These are phyloP conservation scores for Pinus albicaulis DNA, from an alignment of 75 land plant species.

Conservation along the genomic window DNA sequence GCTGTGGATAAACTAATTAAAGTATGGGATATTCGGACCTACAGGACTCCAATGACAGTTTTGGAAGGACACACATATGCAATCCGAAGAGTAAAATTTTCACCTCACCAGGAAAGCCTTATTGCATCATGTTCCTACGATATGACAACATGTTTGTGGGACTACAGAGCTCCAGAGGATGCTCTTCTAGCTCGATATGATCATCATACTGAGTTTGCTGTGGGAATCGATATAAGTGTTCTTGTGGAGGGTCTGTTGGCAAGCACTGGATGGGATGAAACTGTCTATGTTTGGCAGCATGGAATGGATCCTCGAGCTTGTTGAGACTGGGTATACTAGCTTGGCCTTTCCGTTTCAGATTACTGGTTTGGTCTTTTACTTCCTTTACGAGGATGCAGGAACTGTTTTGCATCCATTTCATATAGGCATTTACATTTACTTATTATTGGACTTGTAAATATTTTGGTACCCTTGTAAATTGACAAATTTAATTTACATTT, in stretches of 20 bases:
- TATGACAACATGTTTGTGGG: constrained; percentile 92
- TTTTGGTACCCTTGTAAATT: background rate
- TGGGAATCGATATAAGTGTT: constrained; percentile 91
- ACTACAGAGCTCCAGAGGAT: constrained; percentile 71
- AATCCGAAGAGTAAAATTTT: constrained; percentile 77
- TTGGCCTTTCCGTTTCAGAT: background rate
- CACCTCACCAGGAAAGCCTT: constrained; percentile 69
- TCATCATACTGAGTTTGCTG: constrained; percentile 94
- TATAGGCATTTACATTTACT: background rate
- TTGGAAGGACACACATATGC: constrained; percentile 88
- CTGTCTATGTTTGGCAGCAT: constrained; percentile 93
- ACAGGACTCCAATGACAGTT: constrained; percentile 59
- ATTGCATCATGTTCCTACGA: constrained; percentile 90
- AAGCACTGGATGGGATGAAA: constrained; percentile 93
- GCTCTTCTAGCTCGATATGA: constrained; percentile 72
- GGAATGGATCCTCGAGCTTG: constrained; percentile 71
- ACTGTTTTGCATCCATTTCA: background rate
- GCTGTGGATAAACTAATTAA: constrained; percentile 82
- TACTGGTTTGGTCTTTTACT: too few relatives aligned
- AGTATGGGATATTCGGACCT: constrained; percentile 86
- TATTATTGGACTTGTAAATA: background rate
- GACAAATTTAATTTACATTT: background rate
- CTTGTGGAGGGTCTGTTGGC: constrained; percentile 94
- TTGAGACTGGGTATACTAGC: background rate
- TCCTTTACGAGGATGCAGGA: too few relatives aligned